A percentile compares a stretch with the other conserved stretches of the same genome.
phyloP scores from a whole-genome alignment of 2,329 filamentous ascomycete genomes.

The Emydomyces testavorans region DNA sequence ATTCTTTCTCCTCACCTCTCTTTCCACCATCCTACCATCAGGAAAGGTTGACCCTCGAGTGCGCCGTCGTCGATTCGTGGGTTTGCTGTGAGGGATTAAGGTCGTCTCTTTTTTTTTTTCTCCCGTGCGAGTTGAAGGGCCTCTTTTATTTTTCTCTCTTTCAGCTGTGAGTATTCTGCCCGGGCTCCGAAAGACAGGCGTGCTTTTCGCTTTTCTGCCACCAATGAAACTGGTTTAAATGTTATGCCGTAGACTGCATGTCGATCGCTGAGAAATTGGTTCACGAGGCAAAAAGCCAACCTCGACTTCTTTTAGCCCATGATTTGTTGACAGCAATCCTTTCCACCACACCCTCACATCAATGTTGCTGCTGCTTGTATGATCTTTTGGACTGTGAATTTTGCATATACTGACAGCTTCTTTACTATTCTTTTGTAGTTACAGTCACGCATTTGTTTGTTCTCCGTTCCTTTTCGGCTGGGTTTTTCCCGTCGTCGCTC shows the following conservation, averaged over 20 bases:
- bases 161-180: constrained; percentile 3
- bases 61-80: constrained; percentile 1
- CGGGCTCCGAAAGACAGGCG: neutral
- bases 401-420: neutral
- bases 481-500: constrained; percentile 7
- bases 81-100: neutral
- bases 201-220: neutral
- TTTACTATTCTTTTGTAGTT: neutral
- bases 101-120: neutral
- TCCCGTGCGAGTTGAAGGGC: neutral
- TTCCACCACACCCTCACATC: too few relatives aligned
- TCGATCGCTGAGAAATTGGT: neutral
- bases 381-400: neutral
- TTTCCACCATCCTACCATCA: constrained; percentile 10
- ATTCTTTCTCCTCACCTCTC: constrained; percentile 17
- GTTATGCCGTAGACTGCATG: constrained; percentile 1
- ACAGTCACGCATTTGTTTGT: constrained; percentile 1
- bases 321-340: neutral
- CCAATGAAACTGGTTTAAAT: neutral
- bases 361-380: neutral
- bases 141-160: neutral
- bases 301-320: neutral
- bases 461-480: constrained; percentile 5
- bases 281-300: neutral
- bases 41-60: constrained; percentile 6